These are phyloP conservation scores for Canavalia gladiata DNA, from an alignment of 306 rosid genomes.

Conservation along the genomic window DNA sequence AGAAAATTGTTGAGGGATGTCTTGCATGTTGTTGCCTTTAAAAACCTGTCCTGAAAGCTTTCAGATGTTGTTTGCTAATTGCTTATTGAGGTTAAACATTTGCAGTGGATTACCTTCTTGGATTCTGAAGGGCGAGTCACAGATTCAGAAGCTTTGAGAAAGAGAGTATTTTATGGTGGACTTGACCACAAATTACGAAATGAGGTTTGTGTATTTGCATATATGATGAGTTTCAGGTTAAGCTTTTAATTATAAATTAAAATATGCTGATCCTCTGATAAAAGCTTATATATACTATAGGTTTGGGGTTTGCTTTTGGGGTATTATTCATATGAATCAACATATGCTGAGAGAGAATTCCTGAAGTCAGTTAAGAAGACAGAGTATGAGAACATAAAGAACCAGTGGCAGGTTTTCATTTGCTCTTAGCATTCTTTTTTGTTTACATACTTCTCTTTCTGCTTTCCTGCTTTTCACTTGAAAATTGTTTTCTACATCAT, in stretches of 20 bases:
- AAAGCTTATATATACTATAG: slow-evolving; percentile 54
- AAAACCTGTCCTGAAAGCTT: slow-evolving; percentile 29
- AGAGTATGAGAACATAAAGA: slow-evolving; percentile 85
- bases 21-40: background rate
- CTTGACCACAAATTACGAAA: slow-evolving; percentile 81
- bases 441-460: slow-evolving; percentile 13
- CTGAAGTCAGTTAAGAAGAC: slow-evolving; percentile 73
- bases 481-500: slow-evolving; percentile 30
- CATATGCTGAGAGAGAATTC: slow-evolving; percentile 94
- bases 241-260: slow-evolving; percentile 41
- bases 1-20: slow-evolving; percentile 35
- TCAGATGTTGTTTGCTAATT: slow-evolving; percentile 41
- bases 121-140: slow-evolving; percentile 90
- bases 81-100: slow-evolving; percentile 44
- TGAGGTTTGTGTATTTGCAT: slow-evolving; percentile 66
- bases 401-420: slow-evolving; percentile 93
- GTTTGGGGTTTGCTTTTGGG: slow-evolving; percentile 95
- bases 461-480: slow-evolving; percentile 20
- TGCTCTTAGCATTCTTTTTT: slow-evolving; percentile 24
- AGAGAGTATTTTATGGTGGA: slow-evolving; percentile 97
- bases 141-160: slow-evolving; percentile 80
- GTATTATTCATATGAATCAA: slow-evolving; percentile 81
- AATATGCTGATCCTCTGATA: slow-evolving; percentile 48
- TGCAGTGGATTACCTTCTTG: slow-evolving; percentile 85
- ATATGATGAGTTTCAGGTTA: slow-evolving; percentile 30